Evolutionary conservation across 352 stramenopile species (phyloP), one percentile per base, ranked within the genome.

Genomic region (Phytophthora ramorum): DNA sequence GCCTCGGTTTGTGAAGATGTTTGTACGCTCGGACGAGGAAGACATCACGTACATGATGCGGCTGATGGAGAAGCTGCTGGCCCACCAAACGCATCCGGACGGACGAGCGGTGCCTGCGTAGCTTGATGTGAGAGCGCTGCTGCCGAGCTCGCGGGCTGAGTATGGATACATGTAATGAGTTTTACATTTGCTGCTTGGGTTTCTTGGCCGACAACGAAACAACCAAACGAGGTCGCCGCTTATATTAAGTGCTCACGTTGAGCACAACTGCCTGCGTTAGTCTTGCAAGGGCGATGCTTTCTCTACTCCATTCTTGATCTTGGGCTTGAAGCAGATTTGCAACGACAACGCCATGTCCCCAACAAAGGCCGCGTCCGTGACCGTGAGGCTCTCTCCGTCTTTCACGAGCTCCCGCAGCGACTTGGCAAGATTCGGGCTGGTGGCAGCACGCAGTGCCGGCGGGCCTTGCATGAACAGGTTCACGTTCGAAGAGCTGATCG

Each of bases 351-450:
- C 83, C 56, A 95, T 62, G 43, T 93, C 87, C 24, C 85, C 85
- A 5, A 90, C 87, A 69, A 98, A 97, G 13, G 98, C 81, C 10
- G 93, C 83, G 80, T 99, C 97, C 12, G 96, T 99, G 68, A 99
- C 84, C 7, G 92, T 97, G 19, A 99, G 70, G 48, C 38, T 88
- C 52, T 98, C 96, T 37, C 94, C 92, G 67, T 94, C 79, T 4
- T 67, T 72, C 14, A 99, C 81, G 16, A 99, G 75, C 17, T 97
- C 88, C 8, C 74, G 78, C 47, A 99, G 65, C 19, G 89, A 58
- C 67, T 98, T 98, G 45, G 90, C 66, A 32, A 99, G 72, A 66
- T 99, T 99, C 4, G 69, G 58, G 58, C 86, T 95, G 20, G 94
- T 98, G n/a, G 91, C 90, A 45, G 85, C 71, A 38, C 97, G 92